Conservation (phyloP, 2,329 filamentous ascomycete genomes). For the Ambrosiella cleistominuta region DNA sequence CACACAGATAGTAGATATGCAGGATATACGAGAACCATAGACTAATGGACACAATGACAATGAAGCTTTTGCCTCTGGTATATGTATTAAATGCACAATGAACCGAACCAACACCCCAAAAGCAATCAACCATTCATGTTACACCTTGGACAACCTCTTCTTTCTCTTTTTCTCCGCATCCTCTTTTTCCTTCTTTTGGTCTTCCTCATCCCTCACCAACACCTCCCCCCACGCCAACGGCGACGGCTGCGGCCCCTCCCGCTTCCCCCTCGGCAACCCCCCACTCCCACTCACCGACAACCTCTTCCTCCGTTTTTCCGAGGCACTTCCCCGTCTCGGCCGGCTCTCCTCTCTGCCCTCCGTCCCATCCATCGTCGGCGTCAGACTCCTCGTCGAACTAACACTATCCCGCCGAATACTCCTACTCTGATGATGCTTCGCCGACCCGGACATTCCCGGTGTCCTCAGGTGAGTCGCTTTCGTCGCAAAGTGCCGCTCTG, state of each 20-base stretch:
- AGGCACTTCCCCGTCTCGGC: conserved; percentile 5
- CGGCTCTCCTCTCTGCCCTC: conserved; percentile 19
- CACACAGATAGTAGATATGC: not conserved
- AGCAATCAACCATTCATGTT: not conserved
- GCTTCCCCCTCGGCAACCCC: conserved; percentile 3
- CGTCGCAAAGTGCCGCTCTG: conserved; percentile 15
- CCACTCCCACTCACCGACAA: conserved; percentile 6
- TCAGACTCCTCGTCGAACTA: conserved; percentile 32
- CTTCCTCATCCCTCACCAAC: not conserved
- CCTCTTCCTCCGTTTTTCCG: conserved; percentile 10
- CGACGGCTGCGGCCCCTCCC: conserved; percentile 2
- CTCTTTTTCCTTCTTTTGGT: not conserved
- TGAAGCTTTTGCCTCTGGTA: not conserved
- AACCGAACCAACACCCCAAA: not conserved
- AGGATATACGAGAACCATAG: not conserved
- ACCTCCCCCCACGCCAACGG: conserved; percentile 10
- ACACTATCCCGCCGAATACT: conserved; percentile 35
- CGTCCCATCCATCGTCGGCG: conserved; percentile 27
- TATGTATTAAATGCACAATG: not conserved
- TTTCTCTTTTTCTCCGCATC: not conserved
- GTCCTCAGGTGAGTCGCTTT: conserved; percentile 3
- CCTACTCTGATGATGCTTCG: conserved; percentile 24
- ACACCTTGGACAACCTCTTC: not conserved
- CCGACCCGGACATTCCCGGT: not conserved
- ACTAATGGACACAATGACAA: not conserved